Conservation (phyloP, 2,329 filamentous ascomycete species). For the Fusarium sp. region DNA sequence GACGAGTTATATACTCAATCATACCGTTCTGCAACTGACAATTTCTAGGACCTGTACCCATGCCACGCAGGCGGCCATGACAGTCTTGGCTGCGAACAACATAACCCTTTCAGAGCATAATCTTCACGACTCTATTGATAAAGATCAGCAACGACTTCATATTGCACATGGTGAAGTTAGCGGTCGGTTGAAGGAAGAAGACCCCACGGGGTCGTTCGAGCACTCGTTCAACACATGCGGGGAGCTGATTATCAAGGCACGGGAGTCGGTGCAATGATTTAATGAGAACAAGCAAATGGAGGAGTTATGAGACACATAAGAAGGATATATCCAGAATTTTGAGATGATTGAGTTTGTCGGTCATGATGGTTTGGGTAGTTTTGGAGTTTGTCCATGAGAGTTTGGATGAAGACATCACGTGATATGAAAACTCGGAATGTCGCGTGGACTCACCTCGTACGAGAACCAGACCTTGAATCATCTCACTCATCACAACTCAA, state of each 20-base stretch:
- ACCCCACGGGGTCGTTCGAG: rapidly evolving
- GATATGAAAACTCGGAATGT: slow-evolving; percentile 11
- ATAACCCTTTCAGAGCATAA: background rate
- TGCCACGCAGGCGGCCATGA: background rate
- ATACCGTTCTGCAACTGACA: rapidly evolving
- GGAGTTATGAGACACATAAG: rapidly evolving
- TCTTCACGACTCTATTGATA: background rate
- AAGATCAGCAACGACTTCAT: background rate
- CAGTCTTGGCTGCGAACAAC: background rate
- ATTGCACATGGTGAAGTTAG: background rate
- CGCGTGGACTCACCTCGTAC: background rate
- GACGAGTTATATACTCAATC: rapidly evolving
- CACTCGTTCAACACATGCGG: background rate
- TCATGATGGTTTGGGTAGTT: background rate
- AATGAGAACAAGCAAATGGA: rapidly evolving
- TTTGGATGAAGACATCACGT: background rate
- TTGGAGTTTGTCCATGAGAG: background rate
- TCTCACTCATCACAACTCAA: background rate
- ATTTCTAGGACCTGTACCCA: background rate
- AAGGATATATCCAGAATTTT: background rate
- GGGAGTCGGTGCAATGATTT: background rate
- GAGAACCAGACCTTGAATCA: background rate
- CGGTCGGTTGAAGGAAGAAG: background rate
- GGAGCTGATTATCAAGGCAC: rapidly evolving
- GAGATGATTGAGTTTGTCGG: no score